Evolutionary conservation across 2,329 filamentous ascomycete genomes (phyloP), one percentile per base, ranked within the genome.

Genomic region (Xylariomycetidae sp.): DNA sequence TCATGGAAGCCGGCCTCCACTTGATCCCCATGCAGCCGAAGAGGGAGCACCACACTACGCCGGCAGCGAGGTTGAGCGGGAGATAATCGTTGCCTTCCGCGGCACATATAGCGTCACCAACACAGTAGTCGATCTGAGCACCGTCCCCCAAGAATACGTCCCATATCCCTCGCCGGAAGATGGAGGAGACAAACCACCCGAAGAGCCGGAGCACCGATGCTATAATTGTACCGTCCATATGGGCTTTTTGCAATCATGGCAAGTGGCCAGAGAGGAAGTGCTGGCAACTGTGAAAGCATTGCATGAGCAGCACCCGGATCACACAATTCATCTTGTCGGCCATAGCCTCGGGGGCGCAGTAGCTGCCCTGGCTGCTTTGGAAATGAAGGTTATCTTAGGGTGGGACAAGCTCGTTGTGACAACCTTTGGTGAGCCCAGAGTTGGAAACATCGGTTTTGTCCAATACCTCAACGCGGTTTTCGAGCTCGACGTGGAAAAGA

Each of bases 91-190:
- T 23, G 89, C 88, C 7, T 97, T 97, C 53, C 80, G 92, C 29
- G 92, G 92, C 16, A 97, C 92, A 11, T 96, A 97, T 62, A 95
- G 88, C 46, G 74, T 98, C 50, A 76, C 88, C 33, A 95, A 97
- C 58, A 89, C 89, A 10, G 82, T 98, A 41, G 74, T 88, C 31
- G 92, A 98, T 62, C 70, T 98, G 35, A 88, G 86, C 43, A 94
- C 88, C 2, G 71, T 90, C 3, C 89, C 88, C 10, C 90, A 97
- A 58, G 77, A 85, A 57, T 98, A 97, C 54, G 76, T 88, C 1
- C 89, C 92, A 1, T 98, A 96, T 56, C 84, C 85, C 1, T 70
- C 75, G 2, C 68, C 70, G 0, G 66, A 68, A 25, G 57, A 68
- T 29, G 64, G 58, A 13, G 57, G 56, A 13, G 54, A 55, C 6